These are phyloP conservation scores for Coemansia furcata DNA, from an alignment of 192 early-diverging fungal species.

Conservation along the genomic window DNA sequence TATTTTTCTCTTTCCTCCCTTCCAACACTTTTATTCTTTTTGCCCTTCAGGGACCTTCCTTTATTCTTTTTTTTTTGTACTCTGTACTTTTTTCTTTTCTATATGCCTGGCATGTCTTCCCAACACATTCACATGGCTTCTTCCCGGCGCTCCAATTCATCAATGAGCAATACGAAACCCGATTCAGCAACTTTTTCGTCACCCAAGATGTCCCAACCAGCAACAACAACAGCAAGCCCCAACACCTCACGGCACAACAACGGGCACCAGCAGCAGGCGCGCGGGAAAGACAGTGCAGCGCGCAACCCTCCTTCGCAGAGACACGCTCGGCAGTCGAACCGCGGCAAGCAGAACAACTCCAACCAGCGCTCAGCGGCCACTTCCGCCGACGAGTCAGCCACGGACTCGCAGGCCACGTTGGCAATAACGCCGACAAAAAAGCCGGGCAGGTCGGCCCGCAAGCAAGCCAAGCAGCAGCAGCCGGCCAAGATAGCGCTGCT, in stretches of 20 bases:
- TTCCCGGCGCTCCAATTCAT: not conserved
- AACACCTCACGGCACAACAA: not conserved
- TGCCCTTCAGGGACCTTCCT: not conserved
- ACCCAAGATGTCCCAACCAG: not conserved
- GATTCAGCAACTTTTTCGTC: conserved; percentile 8
- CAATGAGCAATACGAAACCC: conserved; percentile 14
- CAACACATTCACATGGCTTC: not conserved
- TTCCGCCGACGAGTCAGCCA: not conserved
- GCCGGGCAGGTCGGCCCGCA: not conserved
- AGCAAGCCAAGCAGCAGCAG: conserved; percentile 1
- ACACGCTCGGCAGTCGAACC: conserved; percentile 11
- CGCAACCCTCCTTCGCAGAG: conserved; percentile 8
- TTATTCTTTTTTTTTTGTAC: conserved; percentile 1
- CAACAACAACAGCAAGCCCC: conserved; percentile 1
- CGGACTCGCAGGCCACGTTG: not conserved
- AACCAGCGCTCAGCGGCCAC: conserved; percentile 16
- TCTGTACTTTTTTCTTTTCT: conserved; percentile 1
- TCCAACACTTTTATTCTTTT: not conserved
- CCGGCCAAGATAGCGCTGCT: conserved; percentile 16
- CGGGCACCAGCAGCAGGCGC: not conserved
- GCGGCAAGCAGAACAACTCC: conserved; percentile 39
- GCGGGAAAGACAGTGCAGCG: not conserved
- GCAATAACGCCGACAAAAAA: conserved; percentile 21
- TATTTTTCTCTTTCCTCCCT: not conserved
- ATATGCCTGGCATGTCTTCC: conserved; percentile 3